Percentiles rank a stretch among this genome's conserved stretches.
These are phyloP conservation scores for Boletus coccyginus DNA, from an alignment of 768 basidiomycete genomes.

Conservation along the genomic window DNA sequence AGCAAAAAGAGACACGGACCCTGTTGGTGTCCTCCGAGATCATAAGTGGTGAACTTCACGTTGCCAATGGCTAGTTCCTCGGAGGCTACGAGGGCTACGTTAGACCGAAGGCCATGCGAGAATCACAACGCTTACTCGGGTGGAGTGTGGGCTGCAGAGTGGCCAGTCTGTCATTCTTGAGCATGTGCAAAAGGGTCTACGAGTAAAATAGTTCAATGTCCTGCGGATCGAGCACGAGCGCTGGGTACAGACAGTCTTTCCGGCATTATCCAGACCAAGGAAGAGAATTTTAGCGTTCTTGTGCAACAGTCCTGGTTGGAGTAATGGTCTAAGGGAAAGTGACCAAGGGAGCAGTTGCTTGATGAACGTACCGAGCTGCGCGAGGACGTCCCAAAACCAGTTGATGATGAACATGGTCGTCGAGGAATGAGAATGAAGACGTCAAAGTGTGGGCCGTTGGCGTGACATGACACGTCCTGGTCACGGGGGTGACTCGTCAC, in stretches of 20 bases:
- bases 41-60: constrained; percentile 98
- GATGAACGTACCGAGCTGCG: constrained; percentile 74
- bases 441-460: constrained; percentile 6
- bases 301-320: constrained; percentile 70
- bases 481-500: constrained; percentile 9
- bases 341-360: not conserved
- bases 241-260: constrained; percentile 79
- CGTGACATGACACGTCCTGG: constrained; percentile 20
- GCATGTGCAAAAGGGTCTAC: constrained; percentile 95
- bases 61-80: constrained; percentile 99
- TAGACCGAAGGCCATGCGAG: constrained; percentile 1
- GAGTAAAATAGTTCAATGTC: constrained; percentile 2
- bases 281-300: constrained; percentile 99
- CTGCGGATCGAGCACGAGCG: not conserved
- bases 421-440: constrained; percentile 21
- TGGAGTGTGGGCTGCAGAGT: constrained; percentile 98
- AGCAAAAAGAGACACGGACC: constrained; percentile 44
- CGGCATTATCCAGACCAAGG: constrained; percentile 97
- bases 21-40: constrained; percentile 96
- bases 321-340: not conserved
- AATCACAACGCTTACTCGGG: constrained; percentile 66
- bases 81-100: constrained; percentile 59
- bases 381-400: constrained; percentile 97
- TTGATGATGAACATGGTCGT: constrained; percentile 77
- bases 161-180: constrained; percentile 98